Evolutionary conservation across 257 asterid species (phyloP), one percentile per base, ranked within the genome.

Genomic region (Thymus mandschuricus): DNA sequence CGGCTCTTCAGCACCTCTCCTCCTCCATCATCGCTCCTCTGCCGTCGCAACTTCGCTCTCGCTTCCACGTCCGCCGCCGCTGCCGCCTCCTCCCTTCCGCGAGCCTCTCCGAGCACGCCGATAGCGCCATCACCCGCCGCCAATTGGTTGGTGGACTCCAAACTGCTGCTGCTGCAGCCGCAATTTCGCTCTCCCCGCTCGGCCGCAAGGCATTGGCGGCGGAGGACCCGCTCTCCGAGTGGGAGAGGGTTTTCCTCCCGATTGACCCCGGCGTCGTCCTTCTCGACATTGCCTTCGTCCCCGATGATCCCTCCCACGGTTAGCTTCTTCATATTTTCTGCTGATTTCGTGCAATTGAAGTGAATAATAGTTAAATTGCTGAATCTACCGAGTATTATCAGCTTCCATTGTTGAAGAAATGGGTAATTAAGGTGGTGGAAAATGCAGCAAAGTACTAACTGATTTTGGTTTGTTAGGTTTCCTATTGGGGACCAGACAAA

Each of bases 191-290:
- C 7, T 79, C 84, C 5, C 87, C 88, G 34, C 72, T 82, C 1
- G 68, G 74, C 1, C 48, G 63, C 41, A 78, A 52, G 73, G 81
- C 81, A 12, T 61, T 82, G 65, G 91, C 92, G 5, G 96, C 78
- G 54, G 94, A 90, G 6, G 84, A 82, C 6, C 75, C 76, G 43
- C 89, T 90, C 9, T 90, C 98, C 5, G 97, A 87, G 81, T 92
- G 98, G 98, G 97, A 88, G 68, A 85, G 96, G 79, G 92, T 90
- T 75, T 87, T 76, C 84, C 82, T 92, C 30, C 97, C 98, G 21
- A 87, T 92, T 75, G 92, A 92, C 69, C 96, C 98, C 10, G 97
- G 97, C 35, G 94, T 92, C 13, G 97, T 90, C 66, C 97, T 90
- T 66, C 89, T 88, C 67, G 98, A 89, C 81, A 87, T 90, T 62